These are phyloP conservation scores for Cajanus cajan DNA, from an alignment of 306 rosid genomes.

Conservation along the genomic window DNA sequence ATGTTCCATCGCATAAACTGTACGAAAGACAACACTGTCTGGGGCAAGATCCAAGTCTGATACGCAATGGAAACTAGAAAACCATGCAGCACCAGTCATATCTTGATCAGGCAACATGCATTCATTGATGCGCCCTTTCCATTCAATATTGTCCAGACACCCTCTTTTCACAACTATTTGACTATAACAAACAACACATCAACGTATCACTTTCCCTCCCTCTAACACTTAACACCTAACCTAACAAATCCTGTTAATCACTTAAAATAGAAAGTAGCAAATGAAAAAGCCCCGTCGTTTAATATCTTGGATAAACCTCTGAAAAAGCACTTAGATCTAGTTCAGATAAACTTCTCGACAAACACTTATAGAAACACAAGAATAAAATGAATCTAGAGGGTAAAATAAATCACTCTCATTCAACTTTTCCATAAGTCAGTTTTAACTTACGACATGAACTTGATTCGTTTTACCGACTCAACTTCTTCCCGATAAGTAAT, in stretches of 20 bases:
- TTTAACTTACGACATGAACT: not conserved
- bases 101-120: not conserved
- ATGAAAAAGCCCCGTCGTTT: not conserved
- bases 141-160: not conserved
- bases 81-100: not conserved
- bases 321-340: not conserved
- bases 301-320: not conserved
- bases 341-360: not conserved
- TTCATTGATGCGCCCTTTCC: not conserved
- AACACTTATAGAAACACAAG: not conserved
- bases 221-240: not conserved
- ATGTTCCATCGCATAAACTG: not conserved
- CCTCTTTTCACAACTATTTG: not conserved
- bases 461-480: not conserved
- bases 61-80: not conserved
- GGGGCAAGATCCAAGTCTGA: not conserved
- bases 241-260: not conserved
- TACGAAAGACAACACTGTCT: not conserved
- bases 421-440: not conserved
- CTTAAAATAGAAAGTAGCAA: not conserved
- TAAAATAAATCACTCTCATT: not conserved
- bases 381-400: not conserved
- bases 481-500: not conserved
- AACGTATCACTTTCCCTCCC: not conserved
- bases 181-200: not conserved